Evolutionary conservation across 768 basidiomycete genomes (phyloP), one percentile per base, ranked within the genome.

Genomic region (Vararia minispora): DNA sequence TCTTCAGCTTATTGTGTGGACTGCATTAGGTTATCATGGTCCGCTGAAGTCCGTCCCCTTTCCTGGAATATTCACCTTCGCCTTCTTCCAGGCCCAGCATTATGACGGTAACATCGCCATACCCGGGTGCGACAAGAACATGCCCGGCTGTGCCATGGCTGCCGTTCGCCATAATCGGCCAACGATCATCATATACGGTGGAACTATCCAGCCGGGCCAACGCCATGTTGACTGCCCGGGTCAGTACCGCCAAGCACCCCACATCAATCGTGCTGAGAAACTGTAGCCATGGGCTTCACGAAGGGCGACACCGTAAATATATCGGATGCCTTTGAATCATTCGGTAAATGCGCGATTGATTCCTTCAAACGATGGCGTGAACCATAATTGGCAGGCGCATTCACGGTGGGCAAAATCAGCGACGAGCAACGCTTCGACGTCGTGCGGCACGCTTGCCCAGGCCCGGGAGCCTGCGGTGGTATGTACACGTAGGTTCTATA

Each of bases 91-190:
- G 84, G 84, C 85, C 16, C 87, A 90, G 63, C 76, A 87, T 51
- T 89, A 90, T 49, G 88, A 91, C 44, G 87, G 74, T 10, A 87
- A 88, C 51, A 86, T 90, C 48, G 75, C 82, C 5, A 69, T 89
- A 37, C 88, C 88, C 13, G 86, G 87, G 40, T 90, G 87, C 47
- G 87, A 90, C 59, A 90, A 90, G 64, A 90, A 90, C 53, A 89
- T 90, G 88, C 87, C 87, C 7, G 88, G 85, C 13, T 84, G 80
- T 53, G 66, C 88, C 40, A 86, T 91, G 53, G 88, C 88, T 12
- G 87, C 87, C 1, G 81, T 66, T 27, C 76, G 88, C 36, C 81
- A 88, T 61, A 90, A 91, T 53, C 72, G 87, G 5, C 88, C 88
- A 2, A 89, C 88, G 2, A 75, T 91, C 51, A 80, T 89, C 39